Base-by-base conservation (phyloP, 139 green algal species). In the Volvox reticuliferus region DNA sequence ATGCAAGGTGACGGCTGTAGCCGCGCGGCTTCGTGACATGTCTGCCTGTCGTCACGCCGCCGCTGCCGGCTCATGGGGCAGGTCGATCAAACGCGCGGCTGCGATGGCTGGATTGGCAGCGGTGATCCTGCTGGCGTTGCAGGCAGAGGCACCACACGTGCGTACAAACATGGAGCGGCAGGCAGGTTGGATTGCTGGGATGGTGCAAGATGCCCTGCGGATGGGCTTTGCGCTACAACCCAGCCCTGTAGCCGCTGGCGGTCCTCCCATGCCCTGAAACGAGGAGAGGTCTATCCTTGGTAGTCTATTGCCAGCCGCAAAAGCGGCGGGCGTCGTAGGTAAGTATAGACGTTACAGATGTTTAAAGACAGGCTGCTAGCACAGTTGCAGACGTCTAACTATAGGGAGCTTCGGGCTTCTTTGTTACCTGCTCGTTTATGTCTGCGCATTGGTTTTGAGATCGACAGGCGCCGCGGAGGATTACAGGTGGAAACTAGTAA, bases 221-320 rank as follows among this genome's bases (percentile, higher is more conserved):
- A 89, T 89, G 85, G 68, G 85, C 0, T n/a, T 82, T 44, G 37
- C 37, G n/a, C 36, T 89, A 28, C 69, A 89, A 36, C 85, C 85
- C 28, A 89, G 85, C 69, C 85, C 85, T 12, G 85, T 89, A 36
- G 85, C 84, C 1, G 28, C 50, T 24, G 33, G 75, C 75, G 12
- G 44, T 5, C 5, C 75, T 50, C 30, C 67, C 67, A 75, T 75
- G 22, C 67, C 67, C 6, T 75, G 44, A 55, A 55, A 14, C 5
- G 9, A 55, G 44, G 44, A 14, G 5, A 9, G 9, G 44, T 55
- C 44, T 55, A 9, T 55, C 44, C 44, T 55, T 55, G 44, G 9
- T 55, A 55, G 44, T 55, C 44, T 55, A n/a, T n/a, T n/a, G n/a
- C n/a, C n/a, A n/a, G 44, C 44, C 44, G 9, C 44, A 55, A 55